phyloP scores from a whole-genome alignment of 2,329 filamentous ascomycete genomes.

The Coccinonectria pachysandricola region DNA sequence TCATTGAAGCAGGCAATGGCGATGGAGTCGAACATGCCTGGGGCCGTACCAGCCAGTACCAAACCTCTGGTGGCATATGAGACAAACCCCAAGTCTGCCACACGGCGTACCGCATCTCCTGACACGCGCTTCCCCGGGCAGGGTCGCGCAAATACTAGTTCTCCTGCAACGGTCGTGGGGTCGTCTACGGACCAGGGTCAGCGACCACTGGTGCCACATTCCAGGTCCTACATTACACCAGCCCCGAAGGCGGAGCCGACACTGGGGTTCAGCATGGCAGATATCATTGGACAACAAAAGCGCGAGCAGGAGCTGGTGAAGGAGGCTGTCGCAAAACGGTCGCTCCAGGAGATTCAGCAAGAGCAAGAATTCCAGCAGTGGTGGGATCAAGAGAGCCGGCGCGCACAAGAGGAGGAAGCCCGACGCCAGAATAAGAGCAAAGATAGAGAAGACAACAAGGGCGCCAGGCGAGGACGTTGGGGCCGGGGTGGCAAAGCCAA shows the following conservation, averaged over 20 bases:
- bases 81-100: slow-evolving; percentile 26
- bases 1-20: slow-evolving; percentile 40
- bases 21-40: slow-evolving; percentile 16
- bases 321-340: slow-evolving; percentile 79
- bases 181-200: slow-evolving; percentile 20
- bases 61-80: slow-evolving; percentile 37
- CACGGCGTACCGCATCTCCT: slow-evolving; percentile 45
- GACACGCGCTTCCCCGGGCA: slow-evolving; percentile 56
- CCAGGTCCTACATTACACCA: slow-evolving; percentile 47
- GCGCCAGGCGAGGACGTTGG: slow-evolving; percentile 19
- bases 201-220: slow-evolving; percentile 45
- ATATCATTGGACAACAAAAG: slow-evolving; percentile 82
- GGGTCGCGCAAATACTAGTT: slow-evolving; percentile 28
- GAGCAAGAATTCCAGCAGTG: slow-evolving; percentile 96
- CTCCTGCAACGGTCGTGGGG: slow-evolving; percentile 18
- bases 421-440: slow-evolving; percentile 27
- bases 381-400: slow-evolving; percentile 80
- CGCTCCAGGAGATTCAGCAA: slow-evolving; percentile 86
- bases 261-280: slow-evolving; percentile 65
- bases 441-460: slow-evolving; percentile 34
- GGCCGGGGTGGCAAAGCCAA: slow-evolving; percentile 22
- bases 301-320: slow-evolving; percentile 72
- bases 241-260: slow-evolving; percentile 52
- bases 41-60: slow-evolving; percentile 20
- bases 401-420: slow-evolving; percentile 55